Percentiles rank a stretch among this genome's conserved stretches.
Conservation (phyloP, 1,284 basidiomycete genomes). For the Rhodotorula glutinis region DNA sequence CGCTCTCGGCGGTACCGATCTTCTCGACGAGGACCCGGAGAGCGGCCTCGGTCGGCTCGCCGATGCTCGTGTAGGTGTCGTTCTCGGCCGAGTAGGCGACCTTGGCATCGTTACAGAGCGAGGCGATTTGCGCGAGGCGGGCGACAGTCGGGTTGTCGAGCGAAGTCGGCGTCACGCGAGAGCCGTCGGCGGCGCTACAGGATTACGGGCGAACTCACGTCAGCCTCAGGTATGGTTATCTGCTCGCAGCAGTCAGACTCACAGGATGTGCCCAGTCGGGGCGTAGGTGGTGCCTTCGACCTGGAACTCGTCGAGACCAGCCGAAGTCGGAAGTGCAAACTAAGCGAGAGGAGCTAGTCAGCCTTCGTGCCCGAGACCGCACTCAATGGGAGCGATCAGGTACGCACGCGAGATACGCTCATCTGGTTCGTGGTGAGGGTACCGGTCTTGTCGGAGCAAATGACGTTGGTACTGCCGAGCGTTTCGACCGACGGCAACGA, state of each 20-base stretch:
- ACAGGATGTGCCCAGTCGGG: slow-evolving; percentile 67
- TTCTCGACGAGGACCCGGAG: slow-evolving; percentile 92
- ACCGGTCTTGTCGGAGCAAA: slow-evolving; percentile 96
- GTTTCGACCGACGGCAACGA: slow-evolving; percentile 96
- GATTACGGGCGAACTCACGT: too few relatives aligned
- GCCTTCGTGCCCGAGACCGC: fast-evolving
- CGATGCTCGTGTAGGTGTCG: slow-evolving; percentile 73
- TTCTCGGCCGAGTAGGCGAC: slow-evolving; percentile 81
- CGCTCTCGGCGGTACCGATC: slow-evolving; percentile 54
- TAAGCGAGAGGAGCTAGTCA: slow-evolving; percentile 43
- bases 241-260: slow-evolving; percentile 4
- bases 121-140: slow-evolving; percentile 79
- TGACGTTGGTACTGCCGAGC: slow-evolving; percentile 90
- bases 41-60: slow-evolving; percentile 95
- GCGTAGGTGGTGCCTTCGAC: slow-evolving; percentile 89
- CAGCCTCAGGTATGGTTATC: too few relatives aligned
- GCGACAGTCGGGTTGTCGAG: slow-evolving; percentile 53
- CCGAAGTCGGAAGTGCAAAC: slow-evolving; percentile 70
- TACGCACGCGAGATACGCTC: slow-evolving; percentile 78
- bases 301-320: slow-evolving; percentile 63
- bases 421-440: slow-evolving; percentile 95
- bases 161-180: slow-evolving; percentile 18
- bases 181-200: slow-evolving; percentile 3
- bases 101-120: slow-evolving; percentile 90
- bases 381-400: not conserved